Evolutionary conservation across 2,329 filamentous ascomycete genomes (phyloP), one percentile per base, ranked within the genome.

Genomic region (Calonectria pseudoturangicola): DNA sequence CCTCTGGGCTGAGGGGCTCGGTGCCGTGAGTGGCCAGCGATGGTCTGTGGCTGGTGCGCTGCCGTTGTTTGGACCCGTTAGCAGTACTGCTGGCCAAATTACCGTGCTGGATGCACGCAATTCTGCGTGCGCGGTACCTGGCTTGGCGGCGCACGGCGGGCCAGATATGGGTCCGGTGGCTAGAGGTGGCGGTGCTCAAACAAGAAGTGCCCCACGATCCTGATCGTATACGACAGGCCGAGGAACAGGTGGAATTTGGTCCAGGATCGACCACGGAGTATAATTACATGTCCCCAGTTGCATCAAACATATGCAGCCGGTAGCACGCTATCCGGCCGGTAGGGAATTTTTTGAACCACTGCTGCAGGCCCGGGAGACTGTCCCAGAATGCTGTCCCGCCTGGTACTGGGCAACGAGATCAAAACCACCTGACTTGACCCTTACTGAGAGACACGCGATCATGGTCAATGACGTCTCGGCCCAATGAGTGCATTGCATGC

Each of bases 361-460:
- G 48, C 33, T 47, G 25, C 16, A 41, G 45, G 47, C 28, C 27
- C n/a, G 36, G 39, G 45, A 48, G 43, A n/a, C 28, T 15, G 43
- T 27, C 7, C 15, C 30, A 66, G 48, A 51, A 66, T 41, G 39
- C 30, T 67, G 41, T 54, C 21, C 33, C 28, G 43, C 43, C 54
- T 66, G 9, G 33, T 18, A 28, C 77, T 60, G 47, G 72, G 39
- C 71, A 73, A 73, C 67, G 50, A 66, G 66, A 72, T 56, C 58
- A 43, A 50, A 65, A 33, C 64, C 69, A 64, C 58, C 65, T 68
- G 70, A 68, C 56, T 47, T 47, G 12, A 41, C 48, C 48, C 63
- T 72, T 58, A 63, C 56, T 64, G 45, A 72, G 62, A 72, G 62
- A 62, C 77, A 78, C 75, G 73, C 72, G 75, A 79, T 76, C 73